phyloP scores from a whole-genome alignment of 2,329 filamentous ascomycete genomes.

The Diatrype stigma region DNA sequence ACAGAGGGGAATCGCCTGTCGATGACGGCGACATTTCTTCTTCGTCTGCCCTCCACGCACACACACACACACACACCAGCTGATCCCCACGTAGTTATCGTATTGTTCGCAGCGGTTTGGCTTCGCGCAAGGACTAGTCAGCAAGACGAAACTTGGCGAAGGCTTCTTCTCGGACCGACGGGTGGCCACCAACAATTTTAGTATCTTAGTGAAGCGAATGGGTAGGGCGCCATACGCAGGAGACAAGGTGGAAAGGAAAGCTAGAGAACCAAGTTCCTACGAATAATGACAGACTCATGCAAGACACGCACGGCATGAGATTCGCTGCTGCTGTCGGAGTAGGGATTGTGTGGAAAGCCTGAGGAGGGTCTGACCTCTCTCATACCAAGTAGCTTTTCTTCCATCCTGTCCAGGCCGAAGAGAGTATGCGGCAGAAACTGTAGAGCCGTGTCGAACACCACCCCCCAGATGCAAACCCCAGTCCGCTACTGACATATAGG shows the following conservation, averaged over 20 bases:
- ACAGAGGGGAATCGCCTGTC: constrained; percentile 49
- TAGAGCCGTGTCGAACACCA: neutral
- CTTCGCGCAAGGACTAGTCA: neutral
- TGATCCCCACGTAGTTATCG: constrained; percentile 8
- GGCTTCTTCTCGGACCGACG: too few relatives aligned
- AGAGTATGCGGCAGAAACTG: neutral
- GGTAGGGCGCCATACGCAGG: neutral
- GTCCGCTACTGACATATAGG: neutral
- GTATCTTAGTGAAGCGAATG: neutral
- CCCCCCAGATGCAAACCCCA: neutral
- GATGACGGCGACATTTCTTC: constrained; percentile 49
- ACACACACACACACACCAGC: constrained; percentile 13
- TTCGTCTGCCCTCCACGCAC: constrained; percentile 8
- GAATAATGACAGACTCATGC: neutral
- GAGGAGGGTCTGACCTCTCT: neutral
- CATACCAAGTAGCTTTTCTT: neutral
- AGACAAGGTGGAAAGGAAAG: neutral
- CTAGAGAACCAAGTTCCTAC: neutral
- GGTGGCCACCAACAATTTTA: neutral
- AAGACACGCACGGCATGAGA: neutral
- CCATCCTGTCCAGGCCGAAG: neutral
- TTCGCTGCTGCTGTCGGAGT: neutral
- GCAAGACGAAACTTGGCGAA: neutral
- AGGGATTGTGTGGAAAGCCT: neutral
- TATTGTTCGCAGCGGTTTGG: neutral